A percentile compares a stretch with the other conserved stretches of the same genome.
These are phyloP conservation scores for Aspergillus sp. DNA, from an alignment of 2,329 filamentous ascomycete genomes.

Conservation along the genomic window DNA sequence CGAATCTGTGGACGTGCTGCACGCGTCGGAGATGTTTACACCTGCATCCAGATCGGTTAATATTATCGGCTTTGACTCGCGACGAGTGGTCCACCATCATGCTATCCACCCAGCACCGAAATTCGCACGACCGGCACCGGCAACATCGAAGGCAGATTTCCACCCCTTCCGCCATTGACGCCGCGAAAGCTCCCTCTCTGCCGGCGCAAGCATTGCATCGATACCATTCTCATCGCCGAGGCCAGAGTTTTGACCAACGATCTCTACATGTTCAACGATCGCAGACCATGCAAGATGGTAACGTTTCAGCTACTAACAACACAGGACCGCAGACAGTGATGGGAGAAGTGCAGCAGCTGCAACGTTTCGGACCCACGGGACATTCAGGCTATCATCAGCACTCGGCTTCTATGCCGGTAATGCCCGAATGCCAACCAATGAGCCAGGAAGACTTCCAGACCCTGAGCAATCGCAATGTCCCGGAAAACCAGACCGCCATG, in stretches of 20 bases:
- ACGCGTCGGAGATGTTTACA: conserved; percentile 10
- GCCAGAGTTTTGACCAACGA: conserved; percentile 77
- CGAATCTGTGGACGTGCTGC: conserved; percentile 7
- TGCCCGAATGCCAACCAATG: conserved; percentile 27
- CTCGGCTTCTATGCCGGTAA: conserved; percentile 23
- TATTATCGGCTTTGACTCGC: conserved; percentile 22
- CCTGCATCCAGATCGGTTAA: conserved; percentile 39
- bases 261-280: conserved; percentile 53
- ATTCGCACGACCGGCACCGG: conserved; percentile 70
- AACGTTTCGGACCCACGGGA: conserved; percentile 72
- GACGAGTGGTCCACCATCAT: conserved; percentile 52
- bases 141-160: conserved; percentile 86
- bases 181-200: conserved; percentile 66
- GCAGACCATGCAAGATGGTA: conserved; percentile 48
- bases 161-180: conserved; percentile 74
- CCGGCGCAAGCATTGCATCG: conserved; percentile 53
- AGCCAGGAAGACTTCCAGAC: conserved; percentile 29
- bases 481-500: conserved; percentile 31
- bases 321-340: conserved; percentile 60
- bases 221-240: conserved; percentile 68
- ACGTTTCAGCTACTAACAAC: conserved; percentile 55
- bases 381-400: conserved; percentile 40
- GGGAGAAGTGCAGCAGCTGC: conserved; percentile 89
- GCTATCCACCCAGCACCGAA: conserved; percentile 73
- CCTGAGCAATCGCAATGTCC: conserved; percentile 32